Base-by-base conservation (phyloP, 176 grass and related monocot species). In the Avena eriantha region DNA sequence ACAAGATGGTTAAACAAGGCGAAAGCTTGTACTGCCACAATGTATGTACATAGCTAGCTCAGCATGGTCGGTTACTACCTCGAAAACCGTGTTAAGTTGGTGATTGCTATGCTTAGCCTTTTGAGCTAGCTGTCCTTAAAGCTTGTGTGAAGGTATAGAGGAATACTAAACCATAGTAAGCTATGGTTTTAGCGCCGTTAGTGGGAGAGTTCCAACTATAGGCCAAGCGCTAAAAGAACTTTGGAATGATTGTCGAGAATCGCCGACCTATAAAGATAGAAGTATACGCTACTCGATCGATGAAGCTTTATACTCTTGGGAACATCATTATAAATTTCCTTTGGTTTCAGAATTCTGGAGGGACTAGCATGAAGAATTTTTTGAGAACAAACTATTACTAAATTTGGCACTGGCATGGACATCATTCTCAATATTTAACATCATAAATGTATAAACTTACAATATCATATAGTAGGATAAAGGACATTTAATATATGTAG, bases 221-320 rank as follows among this genome's bases (percentile, higher is more conserved):
- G 19, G n/a, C 69, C 81, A 87, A 41, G 60, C 82, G 29, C 51
- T 53, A 81, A 84, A 85, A 80, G 78, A 43, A 59, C 64, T 8
- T 24, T 81, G 59, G 89, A 59, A 91, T 85, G 85, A 81, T 88
- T 88, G 89, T 87, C 77, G 49, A 91, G 76, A 80, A 81, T 81
- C 77, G 77, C 85, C 76, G 77, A 88, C 89, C 86, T 85, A 88
- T 81, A 84, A 29, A 3, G 81, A 84, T 84, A 57, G 4, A 79
- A 86, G 69, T 47, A 83, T 90, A 86, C 19, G 55, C 64, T 90
- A 78, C 53, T 18, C 5, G 12, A 8, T 12, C 41, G 1, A 68
- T 80, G 39, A 48, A 86, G 35, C n/a, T 86, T 86, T 83, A 33
- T 90, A 83, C 77, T 41, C 39, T 41, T 56, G 88, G 79, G 73